These are phyloP conservation scores for Shiraia bambusicola DNA, from an alignment of 2,329 filamentous ascomycete species.

Conservation along the genomic window DNA sequence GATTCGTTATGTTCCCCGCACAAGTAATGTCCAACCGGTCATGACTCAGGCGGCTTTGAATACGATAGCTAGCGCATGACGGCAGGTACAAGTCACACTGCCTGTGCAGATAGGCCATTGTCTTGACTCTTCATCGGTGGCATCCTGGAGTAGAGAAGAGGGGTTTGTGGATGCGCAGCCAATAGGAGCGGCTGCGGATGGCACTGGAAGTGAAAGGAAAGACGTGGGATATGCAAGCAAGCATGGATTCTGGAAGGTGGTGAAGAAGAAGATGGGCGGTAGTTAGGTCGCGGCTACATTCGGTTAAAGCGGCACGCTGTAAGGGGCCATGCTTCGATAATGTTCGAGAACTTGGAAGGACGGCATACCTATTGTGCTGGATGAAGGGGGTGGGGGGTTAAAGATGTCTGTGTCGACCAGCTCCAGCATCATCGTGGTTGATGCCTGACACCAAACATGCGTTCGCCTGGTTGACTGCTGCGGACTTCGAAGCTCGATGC, in stretches of 20 bases:
- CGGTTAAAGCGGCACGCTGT: constrained; percentile 11
- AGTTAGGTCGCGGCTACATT: constrained; percentile 24
- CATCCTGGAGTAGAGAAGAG: constrained; percentile 1
- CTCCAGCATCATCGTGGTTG: background rate
- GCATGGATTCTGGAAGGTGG: constrained; percentile 26
- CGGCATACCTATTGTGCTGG: constrained; percentile 4
- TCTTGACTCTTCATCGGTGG: constrained; percentile 21
- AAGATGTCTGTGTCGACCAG: no score
- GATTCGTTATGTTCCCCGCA: background rate
- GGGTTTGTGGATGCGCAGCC: background rate
- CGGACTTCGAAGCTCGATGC: constrained; percentile 1
- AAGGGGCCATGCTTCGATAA: constrained; percentile 23
- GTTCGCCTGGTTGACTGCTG: background rate
- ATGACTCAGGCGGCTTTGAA: constrained; percentile 8
- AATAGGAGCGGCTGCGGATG: background rate
- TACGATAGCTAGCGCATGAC: constrained; percentile 1
- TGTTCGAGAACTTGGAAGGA: constrained; percentile 16
- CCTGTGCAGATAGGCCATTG: constrained; percentile 19
- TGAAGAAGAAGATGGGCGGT: constrained; percentile 17
- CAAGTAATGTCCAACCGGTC: background rate
- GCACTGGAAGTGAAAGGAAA: constrained; percentile 1
- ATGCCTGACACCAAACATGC: constrained; percentile 4
- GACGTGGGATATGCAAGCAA: constrained; percentile 28
- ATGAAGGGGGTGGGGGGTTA: constrained; percentile 2
- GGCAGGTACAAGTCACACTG: constrained; percentile 15